These are phyloP conservation scores for Paramecium sexaurelia DNA, from an alignment of 73 alveolate species.

Conservation along the genomic window DNA sequence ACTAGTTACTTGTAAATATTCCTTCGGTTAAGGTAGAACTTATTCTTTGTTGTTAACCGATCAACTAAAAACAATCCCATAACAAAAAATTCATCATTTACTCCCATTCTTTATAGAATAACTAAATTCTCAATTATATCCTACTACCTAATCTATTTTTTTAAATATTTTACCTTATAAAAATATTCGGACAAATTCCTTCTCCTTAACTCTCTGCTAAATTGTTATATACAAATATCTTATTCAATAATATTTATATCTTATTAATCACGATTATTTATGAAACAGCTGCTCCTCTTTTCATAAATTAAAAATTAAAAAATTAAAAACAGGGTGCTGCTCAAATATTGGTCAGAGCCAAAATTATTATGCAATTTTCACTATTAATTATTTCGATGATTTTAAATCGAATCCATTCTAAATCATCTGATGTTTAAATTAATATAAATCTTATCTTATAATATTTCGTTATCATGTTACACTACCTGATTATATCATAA, in stretches of 20 bases:
- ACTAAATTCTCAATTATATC: not conserved
- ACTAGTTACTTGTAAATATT: not conserved
- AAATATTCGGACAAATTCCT: not conserved
- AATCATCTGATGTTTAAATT: too few relatives aligned
- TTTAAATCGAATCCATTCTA: too few relatives aligned
- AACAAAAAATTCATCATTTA: not conserved
- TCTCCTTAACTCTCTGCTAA: not conserved
- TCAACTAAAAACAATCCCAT: not conserved
- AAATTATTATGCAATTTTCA: not conserved
- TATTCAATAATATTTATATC: constrained; percentile 14
- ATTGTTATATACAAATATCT: not conserved
- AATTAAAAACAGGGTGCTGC: not conserved
- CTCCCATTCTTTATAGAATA: not conserved
- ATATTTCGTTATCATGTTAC: too few relatives aligned
- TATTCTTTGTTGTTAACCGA: not conserved
- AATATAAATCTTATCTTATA: too few relatives aligned
- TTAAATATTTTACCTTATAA: not conserved
- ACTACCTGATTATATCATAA: not conserved
- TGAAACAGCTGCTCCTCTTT: not conserved
- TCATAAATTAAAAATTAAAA: not conserved
- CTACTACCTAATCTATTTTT: not conserved
- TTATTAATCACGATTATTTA: not conserved
- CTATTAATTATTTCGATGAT: too few relatives aligned
- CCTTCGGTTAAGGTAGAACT: not conserved
- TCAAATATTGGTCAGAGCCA: not conserved